Percentiles rank a stretch among this genome's conserved stretches.
phyloP scores from a whole-genome alignment of 345 rosid genomes.

The Populus nigra region DNA sequence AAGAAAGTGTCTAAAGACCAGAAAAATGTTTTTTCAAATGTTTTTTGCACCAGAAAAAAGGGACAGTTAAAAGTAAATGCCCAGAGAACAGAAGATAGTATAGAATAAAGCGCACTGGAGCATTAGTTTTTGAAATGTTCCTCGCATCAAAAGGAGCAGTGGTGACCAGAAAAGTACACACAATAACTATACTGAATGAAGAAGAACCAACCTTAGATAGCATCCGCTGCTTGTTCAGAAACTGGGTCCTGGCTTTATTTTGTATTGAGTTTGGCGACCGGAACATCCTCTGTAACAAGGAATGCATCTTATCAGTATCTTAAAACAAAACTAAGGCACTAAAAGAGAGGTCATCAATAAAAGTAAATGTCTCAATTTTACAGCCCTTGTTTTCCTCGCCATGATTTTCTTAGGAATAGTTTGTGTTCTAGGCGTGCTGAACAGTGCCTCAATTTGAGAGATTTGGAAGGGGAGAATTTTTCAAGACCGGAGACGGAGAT shows the following conservation, averaged over 20 bases:
- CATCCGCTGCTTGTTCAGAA: slow-evolving; percentile 80
- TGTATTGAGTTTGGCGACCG: slow-evolving; percentile 73
- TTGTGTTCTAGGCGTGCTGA: neutral
- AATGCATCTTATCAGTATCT: neutral
- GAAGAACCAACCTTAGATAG: slow-evolving; percentile 49
- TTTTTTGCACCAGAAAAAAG: neutral
- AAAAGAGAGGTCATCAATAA: neutral
- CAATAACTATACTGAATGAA: neutral
- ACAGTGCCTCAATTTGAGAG: neutral
- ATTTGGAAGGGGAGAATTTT: neutral
- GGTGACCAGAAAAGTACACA: neutral
- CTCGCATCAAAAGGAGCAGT: neutral
- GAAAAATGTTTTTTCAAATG: too few relatives aligned
- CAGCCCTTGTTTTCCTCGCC: neutral
- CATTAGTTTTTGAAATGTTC: neutral
- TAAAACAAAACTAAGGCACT: neutral
- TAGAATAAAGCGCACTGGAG: neutral
- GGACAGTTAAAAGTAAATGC: neutral
- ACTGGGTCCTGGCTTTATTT: slow-evolving; percentile 88
- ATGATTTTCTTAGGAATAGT: neutral
- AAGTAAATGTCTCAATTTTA: neutral
- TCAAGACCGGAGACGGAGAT: neutral
- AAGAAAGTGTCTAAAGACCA: too few relatives aligned
- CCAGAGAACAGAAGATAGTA: neutral
- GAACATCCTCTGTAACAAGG: slow-evolving; percentile 56